Evolutionary conservation across 805 yeast species (phyloP), one percentile per base, ranked within the genome.

Genomic region (Hanseniaspora vineae): DNA sequence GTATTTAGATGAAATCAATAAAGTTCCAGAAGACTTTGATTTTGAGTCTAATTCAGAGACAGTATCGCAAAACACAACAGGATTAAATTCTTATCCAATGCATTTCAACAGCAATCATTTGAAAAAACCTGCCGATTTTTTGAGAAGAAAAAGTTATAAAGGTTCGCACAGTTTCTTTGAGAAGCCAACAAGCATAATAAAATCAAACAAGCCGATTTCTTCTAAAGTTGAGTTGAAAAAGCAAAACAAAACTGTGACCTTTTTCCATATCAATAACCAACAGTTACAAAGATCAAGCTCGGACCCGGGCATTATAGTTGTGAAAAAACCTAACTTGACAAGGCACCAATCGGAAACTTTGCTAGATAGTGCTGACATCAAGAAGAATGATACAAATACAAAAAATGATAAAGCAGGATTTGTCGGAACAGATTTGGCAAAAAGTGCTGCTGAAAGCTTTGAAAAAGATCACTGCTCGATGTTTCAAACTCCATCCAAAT

Each of bases 1-100:
- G 18, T 60, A 71, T 14, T 48, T 76, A 18, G 79, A 75, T 52
- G 80, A 76, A 55, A 73, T 72, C 44, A 76, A 76, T 51, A 64
- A 58, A 2, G 64, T 75, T 4, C 76, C 79, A 1, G 76, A 69
- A 49, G 73, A 71, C 46, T 68, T 52, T 42, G 65, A 64, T 15
- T 65, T 62, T 47, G 51, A 59, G 2, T 64, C 58, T 35, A 54
- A 58, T n/a, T 56, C 58, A 60, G 17, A 31, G 15, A 4, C 29
- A 32, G 8, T 17, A 3, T 5, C 29, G 3, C 10, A 12, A 15
- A 23, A 17, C 13, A 14, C 31, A 13, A 31, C 13, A 11, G 13
- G 17, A 14, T 6, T 15, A 13, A 11, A 14, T 4, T 42, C 6
- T 23, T 31, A 20, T 47, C 3, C 42, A 42, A 18, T 20, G 11